Percentiles rank a stretch among this genome's conserved stretches.
These are phyloP conservation scores for Neonectria neomacrospora DNA, from an alignment of 2,329 filamentous ascomycete genomes.

Conservation along the genomic window DNA sequence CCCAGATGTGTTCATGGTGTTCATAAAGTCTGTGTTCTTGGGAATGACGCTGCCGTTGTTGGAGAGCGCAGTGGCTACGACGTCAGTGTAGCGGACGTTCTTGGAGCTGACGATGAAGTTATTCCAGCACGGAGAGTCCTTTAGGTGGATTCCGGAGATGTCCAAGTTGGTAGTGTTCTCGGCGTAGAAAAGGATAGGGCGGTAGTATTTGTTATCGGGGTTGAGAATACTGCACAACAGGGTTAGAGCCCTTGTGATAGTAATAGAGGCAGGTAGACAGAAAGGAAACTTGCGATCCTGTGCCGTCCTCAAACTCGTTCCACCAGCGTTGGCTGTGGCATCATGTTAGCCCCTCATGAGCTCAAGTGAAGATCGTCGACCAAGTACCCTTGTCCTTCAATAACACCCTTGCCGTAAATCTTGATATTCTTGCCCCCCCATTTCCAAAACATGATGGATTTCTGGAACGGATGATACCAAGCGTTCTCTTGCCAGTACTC, in stretches of 20 bases:
- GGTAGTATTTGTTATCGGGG: conserved; percentile 64
- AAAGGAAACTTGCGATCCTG: conserved; percentile 22
- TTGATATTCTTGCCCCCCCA: conserved; percentile 71
- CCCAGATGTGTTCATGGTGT: conserved; percentile 67
- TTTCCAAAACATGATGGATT: conserved; percentile 70
- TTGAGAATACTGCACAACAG: conserved; percentile 53
- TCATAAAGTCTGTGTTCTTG: conserved; percentile 72
- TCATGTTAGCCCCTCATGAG: not conserved
- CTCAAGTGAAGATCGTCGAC: not conserved
- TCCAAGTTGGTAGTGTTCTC: conserved; percentile 69
- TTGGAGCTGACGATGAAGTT: conserved; percentile 69
- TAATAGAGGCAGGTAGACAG: not conserved
- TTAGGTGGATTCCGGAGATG: conserved; percentile 67
- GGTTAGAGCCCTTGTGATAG: not conserved
- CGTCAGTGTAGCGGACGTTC: conserved; percentile 64
- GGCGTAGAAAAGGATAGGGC: conserved; percentile 70
- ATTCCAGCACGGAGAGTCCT: conserved; percentile 72
- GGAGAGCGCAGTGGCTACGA: conserved; percentile 65
- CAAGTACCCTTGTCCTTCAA: conserved; percentile 62
- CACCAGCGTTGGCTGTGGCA: conserved; percentile 32
- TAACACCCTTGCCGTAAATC: conserved; percentile 66
- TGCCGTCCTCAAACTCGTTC: conserved; percentile 36
- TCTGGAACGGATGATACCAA: conserved; percentile 56
- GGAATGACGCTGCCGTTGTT: conserved; percentile 57
- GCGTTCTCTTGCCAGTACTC: conserved; percentile 56